Percentiles rank a stretch among this genome's conserved stretches.
These are phyloP conservation scores for Jaltomata sinuosa DNA, from an alignment of 257 asterid genomes.

Conservation along the genomic window DNA sequence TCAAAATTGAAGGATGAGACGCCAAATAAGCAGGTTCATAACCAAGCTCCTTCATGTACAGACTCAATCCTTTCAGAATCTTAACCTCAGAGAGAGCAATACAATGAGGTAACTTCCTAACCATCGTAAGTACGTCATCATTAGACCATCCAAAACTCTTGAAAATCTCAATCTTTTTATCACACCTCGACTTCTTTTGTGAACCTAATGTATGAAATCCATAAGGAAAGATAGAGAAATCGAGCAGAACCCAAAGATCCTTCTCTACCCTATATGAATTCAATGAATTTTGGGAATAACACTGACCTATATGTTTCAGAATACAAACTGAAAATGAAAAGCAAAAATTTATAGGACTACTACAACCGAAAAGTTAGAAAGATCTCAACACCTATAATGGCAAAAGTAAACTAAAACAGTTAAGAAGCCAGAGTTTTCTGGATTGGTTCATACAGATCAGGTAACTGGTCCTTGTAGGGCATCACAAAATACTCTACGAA, in stretches of 20 bases:
- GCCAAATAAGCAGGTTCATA: neutral
- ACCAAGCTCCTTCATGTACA: neutral
- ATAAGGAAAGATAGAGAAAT: neutral
- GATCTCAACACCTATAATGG: no score
- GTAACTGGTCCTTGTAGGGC: conserved; percentile 7
- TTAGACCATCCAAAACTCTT: neutral
- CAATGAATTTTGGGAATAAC: no score
- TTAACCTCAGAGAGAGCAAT: neutral
- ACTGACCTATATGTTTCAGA: no score
- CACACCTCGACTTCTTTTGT: neutral
- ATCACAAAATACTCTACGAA: neutral
- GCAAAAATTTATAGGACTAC: no score
- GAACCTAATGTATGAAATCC: neutral
- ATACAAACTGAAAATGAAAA: no score
- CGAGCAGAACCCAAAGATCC: neutral
- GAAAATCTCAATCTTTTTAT: neutral
- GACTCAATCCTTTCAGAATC: neutral
- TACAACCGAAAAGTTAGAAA: no score
- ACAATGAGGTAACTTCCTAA: neutral
- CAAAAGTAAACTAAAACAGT: neutral
- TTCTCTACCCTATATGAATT: neutral
- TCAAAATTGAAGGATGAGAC: neutral
- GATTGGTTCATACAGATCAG: neutral
- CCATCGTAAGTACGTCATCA: neutral
- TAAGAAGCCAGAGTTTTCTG: neutral